Percentiles rank a stretch among this genome's conserved stretches.
phyloP scores from a whole-genome alignment of 208 protist genomes.

The Crithidia thermophila region DNA sequence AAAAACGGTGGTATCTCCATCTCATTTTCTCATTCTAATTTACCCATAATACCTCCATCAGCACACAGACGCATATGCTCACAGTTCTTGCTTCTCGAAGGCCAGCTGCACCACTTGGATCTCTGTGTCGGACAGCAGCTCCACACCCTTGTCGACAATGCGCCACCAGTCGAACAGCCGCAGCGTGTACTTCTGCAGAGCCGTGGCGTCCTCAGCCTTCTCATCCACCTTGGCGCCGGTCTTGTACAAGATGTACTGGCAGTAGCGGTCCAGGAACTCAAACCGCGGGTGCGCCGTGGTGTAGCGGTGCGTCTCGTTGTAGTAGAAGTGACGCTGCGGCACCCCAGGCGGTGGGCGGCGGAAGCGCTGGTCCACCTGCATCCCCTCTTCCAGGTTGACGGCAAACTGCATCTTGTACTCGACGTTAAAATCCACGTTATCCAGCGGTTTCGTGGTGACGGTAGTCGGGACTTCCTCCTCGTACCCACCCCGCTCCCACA shows the following conservation, averaged over 20 bases:
- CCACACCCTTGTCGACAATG: conserved; percentile 39
- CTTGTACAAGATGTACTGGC: conserved; percentile 85
- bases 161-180: conserved; percentile 78
- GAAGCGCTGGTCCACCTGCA: conserved; percentile 49
- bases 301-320: conserved; percentile 70
- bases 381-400: conserved; percentile 39
- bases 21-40: neutral
- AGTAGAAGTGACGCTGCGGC: conserved; percentile 59
- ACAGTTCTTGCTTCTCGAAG: conserved; percentile 35
- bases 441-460: conserved; percentile 20
- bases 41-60: neutral
- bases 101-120: conserved; percentile 74
- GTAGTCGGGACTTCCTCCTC: conserved; percentile 45
- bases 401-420: conserved; percentile 53
- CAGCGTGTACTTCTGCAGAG: conserved; percentile 40
- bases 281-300: conserved; percentile 60
- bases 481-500: conserved; percentile 68
- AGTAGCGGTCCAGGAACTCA: conserved; percentile 85
- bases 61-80: neutral
- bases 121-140: conserved; percentile 79
- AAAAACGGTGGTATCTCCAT: neutral
- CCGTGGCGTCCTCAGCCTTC: conserved; percentile 13
- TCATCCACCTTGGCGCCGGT: conserved; percentile 62
- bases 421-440: conserved; percentile 61
- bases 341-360: conserved; percentile 43